Base-by-base conservation (phyloP, 306 rosid genomes). In the Coriaria nepalensis region DNA sequence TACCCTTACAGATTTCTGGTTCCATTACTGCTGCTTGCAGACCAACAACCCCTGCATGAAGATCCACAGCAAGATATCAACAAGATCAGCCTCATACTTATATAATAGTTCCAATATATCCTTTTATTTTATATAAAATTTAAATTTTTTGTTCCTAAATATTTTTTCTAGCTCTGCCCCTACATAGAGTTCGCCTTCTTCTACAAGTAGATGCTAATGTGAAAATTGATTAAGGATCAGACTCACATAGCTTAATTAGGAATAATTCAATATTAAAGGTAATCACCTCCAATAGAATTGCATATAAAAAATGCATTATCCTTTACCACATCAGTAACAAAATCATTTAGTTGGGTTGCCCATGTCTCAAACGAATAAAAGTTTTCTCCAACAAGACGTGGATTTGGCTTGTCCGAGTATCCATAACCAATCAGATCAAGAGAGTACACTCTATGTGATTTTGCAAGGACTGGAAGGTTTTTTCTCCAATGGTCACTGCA, bases 401-500 rank as follows among this genome's bases (percentile, higher is more conserved):
- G 97, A 55, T 78, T 77, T 52, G 97, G 97, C 60, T 84, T 88
- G 73, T 83, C 95, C 0, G 97, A 88, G 68, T 80, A 88, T 71
- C 97, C 97, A 65, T 88, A 88, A 56, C 97, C 97, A 66, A 88
- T 76, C 50, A 88, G 97, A 78, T 88, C 97, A 50, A 88, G 65
- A 8, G 97, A 58, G 61, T 72, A 88, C 33, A 83, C 97, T 70
- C 83, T 76, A 50, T 88, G 84, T 12, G 77, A 70, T 72, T 71
- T 70, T 47, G 84, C 86, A 53, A 88, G 93, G 62, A 51, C 73
- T 35, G 82, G 62, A 59, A 81, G 70, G 38, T 88, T 88, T 72
- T 88, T 84, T 70, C 93, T 76, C 97, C 97, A 83, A 52, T 83
- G 97, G 52, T 88, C 95, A 74, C 97, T 88, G 86, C 69, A 81